Base-by-base conservation (phyloP, 2,329 filamentous ascomycete genomes). In the Mollisiaceae sp. region DNA sequence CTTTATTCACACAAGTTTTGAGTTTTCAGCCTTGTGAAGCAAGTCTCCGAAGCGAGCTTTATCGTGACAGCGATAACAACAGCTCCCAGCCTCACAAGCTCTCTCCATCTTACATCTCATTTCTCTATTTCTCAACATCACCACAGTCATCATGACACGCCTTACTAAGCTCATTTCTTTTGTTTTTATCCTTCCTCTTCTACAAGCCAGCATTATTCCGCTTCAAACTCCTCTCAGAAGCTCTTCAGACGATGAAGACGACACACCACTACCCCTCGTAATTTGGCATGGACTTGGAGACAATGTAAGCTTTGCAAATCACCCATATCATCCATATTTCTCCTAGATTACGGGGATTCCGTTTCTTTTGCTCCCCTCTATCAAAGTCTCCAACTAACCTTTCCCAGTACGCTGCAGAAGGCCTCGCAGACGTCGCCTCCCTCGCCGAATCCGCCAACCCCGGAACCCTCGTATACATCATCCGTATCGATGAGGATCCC, bases 241-340 rank as follows among this genome's bases (percentile, higher is more conserved):
- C 55, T 45, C 41, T 41, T 63, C 52, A 27, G 59, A 67, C 36
- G 62, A 69, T 63, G 70, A 72, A 50, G 67, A 80, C 74, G 85
- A 88, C 71, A 88, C 85, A n/a, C 93, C 92, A 3, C 85, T 97
- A 36, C 95, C 95, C 0, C 84, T 99, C 41, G 85, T 99, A 66
- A 91, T 99, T 80, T 99, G 95, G 95, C 95, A 99, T 78, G 95
- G 87, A 32, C 82, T 89, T 12, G 88, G 88, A 73, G 92, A 95
- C 79, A 86, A 89, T 54, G 50, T 54, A 54, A 11, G 50, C 12
- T n/a, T n/a, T 15, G 14, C 15, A 11, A n/a, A n/a, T 47, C 3
- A 18, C 9, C 43, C 15, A 47, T n/a, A 47, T 12, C 43, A 18
- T 47, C 27, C 3, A 32, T 32, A 32, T 32, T 32, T 6, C 6